phyloP scores from a whole-genome alignment of 805 yeast genomes.

The Myxozyma geophila region DNA sequence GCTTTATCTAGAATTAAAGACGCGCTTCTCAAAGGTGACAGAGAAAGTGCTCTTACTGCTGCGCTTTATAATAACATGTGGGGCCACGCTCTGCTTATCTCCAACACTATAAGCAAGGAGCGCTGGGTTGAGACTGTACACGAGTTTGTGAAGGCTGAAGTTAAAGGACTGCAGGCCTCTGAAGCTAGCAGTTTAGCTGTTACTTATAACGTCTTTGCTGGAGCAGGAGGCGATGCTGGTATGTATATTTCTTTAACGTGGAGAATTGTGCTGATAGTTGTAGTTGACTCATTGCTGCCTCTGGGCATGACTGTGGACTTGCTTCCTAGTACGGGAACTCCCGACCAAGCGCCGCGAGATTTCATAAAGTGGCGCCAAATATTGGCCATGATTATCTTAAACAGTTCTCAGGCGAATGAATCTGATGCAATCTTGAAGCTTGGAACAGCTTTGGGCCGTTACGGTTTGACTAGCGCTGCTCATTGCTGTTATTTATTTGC shows the following conservation, averaged over 20 bases:
- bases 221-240: conserved; percentile 60
- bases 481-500: conserved; percentile 49
- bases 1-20: conserved; percentile 44
- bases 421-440: conserved; percentile 44
- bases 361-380: conserved; percentile 43
- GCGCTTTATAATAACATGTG: conserved; percentile 71
- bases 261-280: background rate
- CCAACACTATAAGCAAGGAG: conserved; percentile 67
- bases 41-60: conserved; percentile 64
- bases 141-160: conserved; percentile 58
- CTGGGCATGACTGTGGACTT: conserved; percentile 23
- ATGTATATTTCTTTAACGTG: conserved; percentile 48
- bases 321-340: conserved; percentile 10
- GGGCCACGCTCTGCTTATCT: conserved; percentile 75
- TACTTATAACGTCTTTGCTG: conserved; percentile 66
- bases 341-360: conserved; percentile 17
- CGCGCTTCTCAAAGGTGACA: conserved; percentile 63
- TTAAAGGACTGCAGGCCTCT: conserved; percentile 47
- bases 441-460: conserved; percentile 46
- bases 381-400: conserved; percentile 42
- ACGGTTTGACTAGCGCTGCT: conserved; percentile 50
- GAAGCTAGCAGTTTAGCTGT: conserved; percentile 54
- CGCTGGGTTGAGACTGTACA: conserved; percentile 63
- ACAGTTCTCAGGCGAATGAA: conserved; percentile 40
- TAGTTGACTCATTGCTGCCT: conserved; percentile 32